A percentile compares a stretch with the other conserved stretches of the same genome.
Evolutionary conservation across 169 alveolate species (phyloP).

Genomic region (Plasmodium coatneyi): DNA sequence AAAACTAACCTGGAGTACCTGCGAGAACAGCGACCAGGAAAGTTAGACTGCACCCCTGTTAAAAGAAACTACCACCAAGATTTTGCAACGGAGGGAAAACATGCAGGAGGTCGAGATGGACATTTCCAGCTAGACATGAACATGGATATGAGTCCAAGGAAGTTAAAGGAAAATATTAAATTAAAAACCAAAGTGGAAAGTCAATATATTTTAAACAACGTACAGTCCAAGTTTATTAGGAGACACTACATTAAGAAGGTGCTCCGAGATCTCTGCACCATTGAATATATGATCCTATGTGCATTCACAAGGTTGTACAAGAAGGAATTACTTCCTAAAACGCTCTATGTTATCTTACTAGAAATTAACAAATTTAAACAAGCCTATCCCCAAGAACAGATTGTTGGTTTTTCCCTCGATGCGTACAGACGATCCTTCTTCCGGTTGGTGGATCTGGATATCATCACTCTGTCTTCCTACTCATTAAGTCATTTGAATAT

Average conservation of each 20-base stretch:
- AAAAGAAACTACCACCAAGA: slow-evolving; percentile 14
- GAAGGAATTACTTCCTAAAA: slow-evolving; percentile 62
- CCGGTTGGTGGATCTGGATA: slow-evolving; percentile 49
- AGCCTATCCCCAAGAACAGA: slow-evolving; percentile 74
- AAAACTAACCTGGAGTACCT: slow-evolving; percentile 33
- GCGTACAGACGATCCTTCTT: slow-evolving; percentile 70
- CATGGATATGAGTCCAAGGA: slow-evolving; percentile 65
- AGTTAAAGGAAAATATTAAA: slow-evolving; percentile 59
- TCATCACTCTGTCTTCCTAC: slow-evolving; percentile 51
- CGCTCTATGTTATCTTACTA: slow-evolving; percentile 52
- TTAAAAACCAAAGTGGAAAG: slow-evolving; percentile 61
- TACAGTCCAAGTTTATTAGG: slow-evolving; percentile 59
- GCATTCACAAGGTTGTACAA: slow-evolving; percentile 66
- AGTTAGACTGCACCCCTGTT: slow-evolving; percentile 55
- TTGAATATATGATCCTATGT: slow-evolving; percentile 68
- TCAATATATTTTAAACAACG: slow-evolving; percentile 53
- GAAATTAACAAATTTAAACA: slow-evolving; percentile 71
- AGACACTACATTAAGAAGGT: slow-evolving; percentile 69
- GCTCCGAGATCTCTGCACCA: slow-evolving; percentile 40
- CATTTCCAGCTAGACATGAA: slow-evolving; percentile 21
- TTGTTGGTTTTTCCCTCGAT: slow-evolving; percentile 56
- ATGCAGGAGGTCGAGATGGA: not conserved
- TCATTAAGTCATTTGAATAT: slow-evolving; percentile 68
- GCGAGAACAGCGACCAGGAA: slow-evolving; percentile 26
- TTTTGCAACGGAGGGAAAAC: not conserved